phyloP scores from a whole-genome alignment of 78 protist genomes.

The Guillardia theta region DNA sequence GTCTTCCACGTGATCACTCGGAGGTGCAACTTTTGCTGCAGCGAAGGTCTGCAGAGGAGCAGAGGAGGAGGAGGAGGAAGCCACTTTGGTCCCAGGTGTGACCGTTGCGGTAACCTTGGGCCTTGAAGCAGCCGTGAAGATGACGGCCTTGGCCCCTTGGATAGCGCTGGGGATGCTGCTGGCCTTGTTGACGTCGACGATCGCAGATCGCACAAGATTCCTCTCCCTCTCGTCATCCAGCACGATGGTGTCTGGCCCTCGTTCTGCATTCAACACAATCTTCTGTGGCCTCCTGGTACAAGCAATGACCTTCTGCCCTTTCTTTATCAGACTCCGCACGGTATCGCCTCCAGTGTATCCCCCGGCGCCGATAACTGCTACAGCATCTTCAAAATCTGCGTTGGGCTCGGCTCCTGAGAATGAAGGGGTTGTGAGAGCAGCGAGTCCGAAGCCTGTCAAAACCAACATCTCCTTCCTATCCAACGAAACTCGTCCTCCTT shows the following conservation, averaged over 20 bases:
- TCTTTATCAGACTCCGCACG: neutral
- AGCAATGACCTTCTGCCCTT: neutral
- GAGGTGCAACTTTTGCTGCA: neutral
- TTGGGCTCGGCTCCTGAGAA: too few relatives aligned
- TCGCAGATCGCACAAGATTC: neutral
- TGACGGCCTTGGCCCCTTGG: neutral
- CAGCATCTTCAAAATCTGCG: neutral
- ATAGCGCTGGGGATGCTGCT: neutral
- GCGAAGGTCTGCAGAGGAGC: neutral
- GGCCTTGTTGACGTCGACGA: neutral
- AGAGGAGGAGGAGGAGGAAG: neutral
- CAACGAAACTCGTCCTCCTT: too few relatives aligned
- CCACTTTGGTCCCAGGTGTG: neutral
- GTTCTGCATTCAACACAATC: neutral
- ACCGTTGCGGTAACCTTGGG: neutral
- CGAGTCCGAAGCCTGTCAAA: too few relatives aligned
- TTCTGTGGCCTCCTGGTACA: neutral
- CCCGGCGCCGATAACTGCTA: neutral
- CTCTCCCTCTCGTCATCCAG: neutral
- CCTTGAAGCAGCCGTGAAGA: neutral
- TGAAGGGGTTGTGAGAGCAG: too few relatives aligned
- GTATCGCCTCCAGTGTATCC: neutral
- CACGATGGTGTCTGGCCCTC: neutral
- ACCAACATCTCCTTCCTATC: too few relatives aligned
- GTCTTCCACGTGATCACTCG: neutral